Conservation (phyloP, 805 yeast species). For the Candida ipomoeae region DNA sequence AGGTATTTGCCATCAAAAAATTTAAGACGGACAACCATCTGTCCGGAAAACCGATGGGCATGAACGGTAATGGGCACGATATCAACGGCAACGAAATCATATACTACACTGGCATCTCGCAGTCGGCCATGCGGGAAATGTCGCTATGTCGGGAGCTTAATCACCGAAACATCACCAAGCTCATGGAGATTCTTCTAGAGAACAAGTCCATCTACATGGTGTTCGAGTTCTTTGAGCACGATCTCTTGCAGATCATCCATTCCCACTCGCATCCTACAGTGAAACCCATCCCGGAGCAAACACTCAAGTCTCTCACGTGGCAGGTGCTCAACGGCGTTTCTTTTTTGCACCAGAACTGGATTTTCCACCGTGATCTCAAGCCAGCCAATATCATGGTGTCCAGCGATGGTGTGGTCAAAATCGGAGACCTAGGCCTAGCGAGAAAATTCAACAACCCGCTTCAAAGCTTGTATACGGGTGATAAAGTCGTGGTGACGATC, state of each 20-base stretch:
- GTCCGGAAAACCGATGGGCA: conserved; percentile 22
- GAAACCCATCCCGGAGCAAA: conserved; percentile 69
- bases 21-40: conserved; percentile 75
- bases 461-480: conserved; percentile 85
- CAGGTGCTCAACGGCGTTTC: conserved; percentile 90
- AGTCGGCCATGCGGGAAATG: conserved; percentile 95
- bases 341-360: conserved; percentile 93
- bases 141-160: conserved; percentile 83
- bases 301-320: conserved; percentile 83
- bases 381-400: conserved; percentile 99
- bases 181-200: conserved; percentile 81
- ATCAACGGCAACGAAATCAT: conserved; percentile 77
- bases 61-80: conserved; percentile 29
- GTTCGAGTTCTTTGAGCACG: conserved; percentile 95
- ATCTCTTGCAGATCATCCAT: conserved; percentile 88
- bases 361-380: conserved; percentile 89
- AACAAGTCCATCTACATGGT: conserved; percentile 90
- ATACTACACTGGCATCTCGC: conserved; percentile 93
- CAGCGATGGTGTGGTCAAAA: conserved; percentile 82
- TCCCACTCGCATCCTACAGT: conserved; percentile 88
- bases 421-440: conserved; percentile 92
- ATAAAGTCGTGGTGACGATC: conserved; percentile 92
- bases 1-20: conserved; percentile 83
- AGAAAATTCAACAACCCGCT: conserved; percentile 81
- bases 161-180: conserved; percentile 73